Base-by-base conservation (phyloP, 169 alveolate species). In the Plasmodium fragile region DNA sequence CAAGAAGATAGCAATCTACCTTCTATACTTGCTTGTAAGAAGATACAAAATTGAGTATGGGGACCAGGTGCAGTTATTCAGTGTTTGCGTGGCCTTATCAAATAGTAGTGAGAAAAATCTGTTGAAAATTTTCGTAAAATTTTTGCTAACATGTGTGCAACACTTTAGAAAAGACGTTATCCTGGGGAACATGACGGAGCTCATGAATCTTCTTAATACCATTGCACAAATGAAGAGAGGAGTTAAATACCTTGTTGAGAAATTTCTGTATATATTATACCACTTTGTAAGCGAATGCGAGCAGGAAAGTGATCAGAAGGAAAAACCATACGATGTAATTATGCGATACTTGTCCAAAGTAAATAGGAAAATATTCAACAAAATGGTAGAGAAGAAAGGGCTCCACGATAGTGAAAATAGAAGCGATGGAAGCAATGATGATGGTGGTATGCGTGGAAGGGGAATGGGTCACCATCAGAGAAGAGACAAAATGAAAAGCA, bases 1-100 rank as follows among this genome's bases (percentile, higher is more conserved):
- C 41, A 79, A 80, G 52, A 90, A 81, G 59, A 90, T 75, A n/a
- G 90, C 92, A 0, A 18, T 70, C 6, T 73, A 90, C 28, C 71
- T 90, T 3, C 82, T 90, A 25, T 53, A 90, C 72, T 80, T 90
- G 53, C 72, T 90, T 80, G 53, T 90, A 39, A 90, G 82, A 69
- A 79, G 82, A 3, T 90, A 81, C 53, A 90, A 25, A 90, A 39
- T 90, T 45, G 92, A 78, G 41, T 69, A 81, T 69, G 80, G 72
- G 32, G 59, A 90, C 52, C 94, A 90, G 45, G 83, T 32, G 13
- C 75, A 90, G 43, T 53, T 90, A 69, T 90, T 90, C 30, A 55
- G 53, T n/a, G 41, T 90, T 4, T 90, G 83, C 25, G 45, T 90
- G 53, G 28, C 71, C 36, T 13, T 80, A 69, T 59, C 94, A 30